phyloP scores from a whole-genome alignment of 129 eudicot genomes.

The Flaveria sonorensis region DNA sequence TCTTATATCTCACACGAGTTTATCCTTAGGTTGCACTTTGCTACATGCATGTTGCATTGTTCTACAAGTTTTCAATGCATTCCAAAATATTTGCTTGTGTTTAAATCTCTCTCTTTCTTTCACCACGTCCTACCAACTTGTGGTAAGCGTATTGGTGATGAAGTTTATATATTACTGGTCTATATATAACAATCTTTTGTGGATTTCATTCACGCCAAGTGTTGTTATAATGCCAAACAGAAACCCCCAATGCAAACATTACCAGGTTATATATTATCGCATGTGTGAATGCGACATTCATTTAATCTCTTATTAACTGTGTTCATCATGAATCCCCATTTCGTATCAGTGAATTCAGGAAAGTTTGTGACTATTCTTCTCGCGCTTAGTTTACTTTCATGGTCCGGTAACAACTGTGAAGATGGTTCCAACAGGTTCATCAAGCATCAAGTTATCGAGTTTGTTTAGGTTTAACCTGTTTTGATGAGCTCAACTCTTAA shows the following conservation, averaged over 20 bases:
- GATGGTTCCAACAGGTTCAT: neutral
- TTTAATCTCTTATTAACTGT: too few relatives aligned
- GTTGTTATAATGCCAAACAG: neutral
- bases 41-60: neutral
- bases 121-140: neutral
- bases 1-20: neutral
- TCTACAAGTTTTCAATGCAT: neutral
- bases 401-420: too few relatives aligned
- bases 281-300: too few relatives aligned
- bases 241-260: neutral
- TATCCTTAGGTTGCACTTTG: neutral
- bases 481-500: neutral
- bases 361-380: too few relatives aligned
- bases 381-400: too few relatives aligned
- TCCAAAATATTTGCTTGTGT: neutral
- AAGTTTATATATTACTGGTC: neutral
- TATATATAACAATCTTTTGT: neutral
- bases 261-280: too few relatives aligned
- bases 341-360: too few relatives aligned
- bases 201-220: neutral
- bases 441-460: too few relatives aligned
- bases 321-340: too few relatives aligned
- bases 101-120: neutral
- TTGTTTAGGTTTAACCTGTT: neutral
- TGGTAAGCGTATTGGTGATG: neutral